Evolutionary conservation across 2,329 filamentous ascomycete species (phyloP).

Genomic region (Emmonsiellopsis sp.): DNA sequence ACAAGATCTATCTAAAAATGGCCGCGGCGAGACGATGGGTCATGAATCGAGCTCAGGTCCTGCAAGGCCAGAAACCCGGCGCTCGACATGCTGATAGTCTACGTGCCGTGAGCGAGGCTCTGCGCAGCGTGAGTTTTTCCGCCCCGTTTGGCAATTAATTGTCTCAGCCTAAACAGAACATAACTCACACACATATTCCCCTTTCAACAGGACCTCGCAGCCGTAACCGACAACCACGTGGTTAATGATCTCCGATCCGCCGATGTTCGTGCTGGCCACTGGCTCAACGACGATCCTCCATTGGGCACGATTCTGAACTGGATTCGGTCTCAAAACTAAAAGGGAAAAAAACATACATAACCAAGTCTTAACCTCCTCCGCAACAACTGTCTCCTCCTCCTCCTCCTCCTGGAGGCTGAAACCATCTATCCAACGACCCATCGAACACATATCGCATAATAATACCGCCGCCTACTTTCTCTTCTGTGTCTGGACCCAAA

Average conservation of each 20-base stretch:
- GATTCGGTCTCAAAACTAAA: slow-evolving; percentile 30
- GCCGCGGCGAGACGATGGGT: slow-evolving; percentile 52
- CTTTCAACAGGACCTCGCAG: slow-evolving; percentile 43
- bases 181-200: not conserved
- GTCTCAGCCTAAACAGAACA: not conserved
- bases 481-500: not conserved
- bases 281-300: slow-evolving; percentile 53
- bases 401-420: too few species aligned
- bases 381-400: too few species aligned
- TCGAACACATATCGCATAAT: not conserved
- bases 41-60: slow-evolving; percentile 42
- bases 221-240: slow-evolving; percentile 49
- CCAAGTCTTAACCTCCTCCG: too few species aligned
- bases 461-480: not conserved
- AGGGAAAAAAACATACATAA: too few species aligned
- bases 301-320: slow-evolving; percentile 42
- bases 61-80: slow-evolving; percentile 43
- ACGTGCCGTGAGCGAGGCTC: slow-evolving; percentile 38
- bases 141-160: not conserved
- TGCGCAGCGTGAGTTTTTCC: slow-evolving; percentile 38
- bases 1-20: slow-evolving; percentile 51
- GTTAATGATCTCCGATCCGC: slow-evolving; percentile 46
- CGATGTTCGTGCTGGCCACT: slow-evolving; percentile 50
- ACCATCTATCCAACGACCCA: not conserved
- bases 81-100: slow-evolving; percentile 40